Conservation (phyloP, 2,329 filamentous ascomycete genomes). For the Colletotrichum sp. region DNA sequence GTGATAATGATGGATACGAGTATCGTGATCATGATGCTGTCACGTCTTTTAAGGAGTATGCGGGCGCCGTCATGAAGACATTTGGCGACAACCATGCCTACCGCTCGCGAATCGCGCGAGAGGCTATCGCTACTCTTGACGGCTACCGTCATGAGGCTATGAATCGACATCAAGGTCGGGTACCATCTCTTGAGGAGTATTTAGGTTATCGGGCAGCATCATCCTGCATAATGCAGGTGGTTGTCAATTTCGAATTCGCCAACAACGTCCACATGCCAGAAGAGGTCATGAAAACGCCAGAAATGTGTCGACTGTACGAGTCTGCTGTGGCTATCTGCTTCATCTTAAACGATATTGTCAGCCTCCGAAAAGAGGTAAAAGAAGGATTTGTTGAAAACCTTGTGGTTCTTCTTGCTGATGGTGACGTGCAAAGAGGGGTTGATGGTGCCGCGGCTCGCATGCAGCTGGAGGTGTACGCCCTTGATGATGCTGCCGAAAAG, state of each 20-base stretch:
- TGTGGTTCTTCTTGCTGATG: background rate
- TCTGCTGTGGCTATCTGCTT: background rate
- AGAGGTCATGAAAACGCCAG: background rate
- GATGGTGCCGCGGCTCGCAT: background rate
- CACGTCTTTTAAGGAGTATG: background rate
- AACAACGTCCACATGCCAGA: background rate
- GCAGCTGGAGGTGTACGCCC: background rate
- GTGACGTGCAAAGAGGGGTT: background rate
- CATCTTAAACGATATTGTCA: slow-evolving; percentile 7
- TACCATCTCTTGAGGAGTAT: background rate
- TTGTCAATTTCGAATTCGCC: slow-evolving; percentile 6
- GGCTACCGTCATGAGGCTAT: slow-evolving; percentile 2
- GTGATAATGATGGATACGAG: background rate
- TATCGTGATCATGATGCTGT: slow-evolving; percentile 5
- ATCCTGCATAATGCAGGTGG: slow-evolving; percentile 5
- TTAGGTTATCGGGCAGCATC: slow-evolving; percentile 2
- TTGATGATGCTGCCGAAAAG: background rate
- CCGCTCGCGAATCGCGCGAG: background rate
- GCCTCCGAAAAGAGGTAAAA: slow-evolving; percentile 6
- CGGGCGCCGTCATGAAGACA: background rate
- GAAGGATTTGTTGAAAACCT: slow-evolving; percentile 16
- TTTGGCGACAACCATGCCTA: background rate
- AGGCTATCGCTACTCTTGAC: background rate
- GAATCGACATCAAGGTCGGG: background rate
- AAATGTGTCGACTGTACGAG: slow-evolving; percentile 1